Evolutionary conservation across 495 filamentous ascomycete genomes (phyloP), one percentile per base, ranked within the genome.

Genomic region (Hypomontagnella submonticulosa): DNA sequence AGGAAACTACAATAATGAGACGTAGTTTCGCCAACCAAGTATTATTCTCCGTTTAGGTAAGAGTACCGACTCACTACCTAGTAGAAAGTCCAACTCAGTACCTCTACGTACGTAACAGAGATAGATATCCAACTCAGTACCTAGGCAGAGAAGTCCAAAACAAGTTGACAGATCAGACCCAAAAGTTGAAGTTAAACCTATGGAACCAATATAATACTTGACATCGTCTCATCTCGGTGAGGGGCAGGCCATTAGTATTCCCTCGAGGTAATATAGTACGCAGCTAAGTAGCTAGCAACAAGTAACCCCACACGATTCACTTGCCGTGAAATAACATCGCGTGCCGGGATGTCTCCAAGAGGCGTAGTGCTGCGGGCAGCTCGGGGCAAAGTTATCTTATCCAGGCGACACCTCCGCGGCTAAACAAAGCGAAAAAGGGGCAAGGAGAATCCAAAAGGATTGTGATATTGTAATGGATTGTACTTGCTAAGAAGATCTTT

Each of bases 361-460:
- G 57, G 56, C 33, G 61, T 69, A 69, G 54, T 51, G 66, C 18
- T 57, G 59, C 62, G 65, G 58, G 42, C 48, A 57, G 62, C 11
- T 61, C 57, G 51, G 57, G 57, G 27, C 56, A 67, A 49, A 43
- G 40, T 36, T 57, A 23, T 57, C 51, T 51, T 41, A 57, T 61
- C 53, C 52, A 48, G 33, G 58, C 15, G 40, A 54, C 36, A 53
- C 9, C 34, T 58, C 59, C 47, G 59, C 47, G 41, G 34, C 54
- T 55, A 63, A 48, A 43, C 16, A 30, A 57, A 41, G n/a, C 18
- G 50, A 63, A 20, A 50, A 54, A n/a, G 41, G 16, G 19, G 50
- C 41, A 33, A 27, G 38, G 41, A 11, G n/a, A 38, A 8, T 38
- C 36, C n/a, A 23, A 32, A 49, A 53, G 61, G 61, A 58, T 65